phyloP scores from a whole-genome alignment of 2,329 filamentous ascomycete genomes.

The Stemphylium vesicarium region DNA sequence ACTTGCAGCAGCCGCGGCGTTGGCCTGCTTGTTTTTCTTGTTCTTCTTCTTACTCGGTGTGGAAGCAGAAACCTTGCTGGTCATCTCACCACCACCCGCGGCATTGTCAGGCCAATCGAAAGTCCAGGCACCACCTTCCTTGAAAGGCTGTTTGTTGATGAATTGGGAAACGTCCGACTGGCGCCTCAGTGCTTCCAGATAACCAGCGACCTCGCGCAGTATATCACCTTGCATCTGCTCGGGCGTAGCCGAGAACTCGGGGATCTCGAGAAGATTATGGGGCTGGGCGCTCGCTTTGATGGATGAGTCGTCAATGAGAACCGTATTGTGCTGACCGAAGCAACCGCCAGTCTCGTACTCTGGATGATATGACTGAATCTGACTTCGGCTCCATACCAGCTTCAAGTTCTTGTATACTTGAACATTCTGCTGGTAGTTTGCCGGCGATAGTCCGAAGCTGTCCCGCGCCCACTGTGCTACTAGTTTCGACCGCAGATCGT shows the following conservation, averaged over 20 bases:
- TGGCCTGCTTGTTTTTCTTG: constrained; percentile 14
- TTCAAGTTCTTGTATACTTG: constrained; percentile 90
- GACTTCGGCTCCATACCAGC: constrained; percentile 67
- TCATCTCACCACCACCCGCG: constrained; percentile 20
- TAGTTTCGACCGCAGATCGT: constrained; percentile 60
- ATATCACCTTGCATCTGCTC: constrained; percentile 52
- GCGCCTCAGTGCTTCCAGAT: constrained; percentile 59
- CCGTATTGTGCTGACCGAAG: constrained; percentile 86
- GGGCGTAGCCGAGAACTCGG: constrained; percentile 70
- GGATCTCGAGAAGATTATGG: constrained; percentile 78
- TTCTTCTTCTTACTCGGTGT: constrained; percentile 15
- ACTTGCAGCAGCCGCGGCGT: constrained; percentile 3
- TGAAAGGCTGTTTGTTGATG: constrained; percentile 53
- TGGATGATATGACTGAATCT: constrained; percentile 54
- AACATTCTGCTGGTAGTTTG: constrained; percentile 73
- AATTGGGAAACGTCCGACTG: constrained; percentile 68
- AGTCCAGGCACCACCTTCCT: constrained; percentile 33
- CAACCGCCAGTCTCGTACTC: constrained; percentile 38
- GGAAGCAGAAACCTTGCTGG: constrained; percentile 12
- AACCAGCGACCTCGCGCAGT: constrained; percentile 58
- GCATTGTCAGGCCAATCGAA: constrained; percentile 32
- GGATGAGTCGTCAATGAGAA: constrained; percentile 83
- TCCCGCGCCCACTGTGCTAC: constrained; percentile 81
- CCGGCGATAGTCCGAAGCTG: constrained; percentile 68
- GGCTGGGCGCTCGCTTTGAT: constrained; percentile 86